Base-by-base conservation (phyloP, 352 stramenopile genomes). In the Pythium phragmiticola region DNA sequence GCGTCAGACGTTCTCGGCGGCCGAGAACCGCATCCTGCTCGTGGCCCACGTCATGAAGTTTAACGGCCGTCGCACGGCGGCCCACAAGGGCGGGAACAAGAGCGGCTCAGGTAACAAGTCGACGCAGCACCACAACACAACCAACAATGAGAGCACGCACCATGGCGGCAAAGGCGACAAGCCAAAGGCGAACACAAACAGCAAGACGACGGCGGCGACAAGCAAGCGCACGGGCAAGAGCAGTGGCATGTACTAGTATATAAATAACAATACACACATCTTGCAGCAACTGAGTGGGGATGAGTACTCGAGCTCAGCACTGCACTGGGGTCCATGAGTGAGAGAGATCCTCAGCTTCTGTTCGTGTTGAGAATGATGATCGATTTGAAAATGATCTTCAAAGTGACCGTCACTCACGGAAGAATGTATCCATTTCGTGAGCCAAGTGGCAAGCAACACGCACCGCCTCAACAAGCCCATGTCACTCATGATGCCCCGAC, bases 21-120 rank as follows among this genome's bases (percentile, higher is more conserved):
- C 59, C 17, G 65, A 72, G 59, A 72, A 65, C 33, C 47, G 51
- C 16, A 65, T 72, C 46, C 48, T 72, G 59, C 30, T 70, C 51
- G 58, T 66, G 14, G 58, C 64, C 16, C 64, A 70, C 39, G 53
- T 70, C n/a, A 66, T 58, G 53, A 67, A 64, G 30, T 65, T 61
- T 17, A 64, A 65, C 28, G 61, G 43, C 7, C 61, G 60, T 19
- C 50, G 50, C 43, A 39, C 52, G 17, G 52, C 60, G 0, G 52
- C n/a, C 6, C 45, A 53, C 14, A 57, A 52, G 37, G 14, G 19
- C 1, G 60, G 14, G 14, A 28, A 28, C 7, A 49, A 57, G 33
- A 19, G 28, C 3, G 53, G 60, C 33, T 57, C 52, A 14, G 48
- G 28, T 3, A 62, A 61, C 58, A 58, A 51, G 37, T n/a, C 53